phyloP scores from a whole-genome alignment of 495 filamentous ascomycete genomes.

The Sordaria brevicollis region DNA sequence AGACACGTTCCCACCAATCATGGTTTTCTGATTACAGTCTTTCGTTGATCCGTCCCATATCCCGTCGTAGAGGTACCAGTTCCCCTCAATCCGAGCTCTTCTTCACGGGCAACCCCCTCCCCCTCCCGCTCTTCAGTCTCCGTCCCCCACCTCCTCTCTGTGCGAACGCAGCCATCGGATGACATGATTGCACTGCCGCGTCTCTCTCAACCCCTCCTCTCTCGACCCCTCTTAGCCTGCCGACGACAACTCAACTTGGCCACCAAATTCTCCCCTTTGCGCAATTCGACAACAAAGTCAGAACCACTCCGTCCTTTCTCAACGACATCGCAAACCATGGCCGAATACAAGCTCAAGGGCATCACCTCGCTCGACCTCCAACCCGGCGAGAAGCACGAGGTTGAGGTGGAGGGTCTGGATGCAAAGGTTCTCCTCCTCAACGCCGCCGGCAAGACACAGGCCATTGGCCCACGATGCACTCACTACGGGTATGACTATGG shows the following conservation, averaged over 20 bases:
- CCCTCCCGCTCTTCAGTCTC: not conserved
- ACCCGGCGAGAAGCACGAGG: slow-evolving; percentile 75
- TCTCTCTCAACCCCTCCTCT: not conserved
- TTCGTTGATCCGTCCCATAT: not conserved
- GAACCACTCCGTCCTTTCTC: not conserved
- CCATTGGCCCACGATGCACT: slow-evolving; percentile 78
- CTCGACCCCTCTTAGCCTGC: not conserved
- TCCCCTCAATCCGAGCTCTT: not conserved
- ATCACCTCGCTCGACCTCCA: slow-evolving; percentile 61
- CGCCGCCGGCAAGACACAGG: slow-evolving; percentile 60
- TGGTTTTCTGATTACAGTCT: not conserved
- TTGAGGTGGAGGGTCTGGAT: slow-evolving; percentile 79
- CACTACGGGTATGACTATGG: slow-evolving; percentile 59
- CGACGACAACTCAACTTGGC: not conserved
- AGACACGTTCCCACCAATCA: not conserved
- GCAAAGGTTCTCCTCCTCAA: slow-evolving; percentile 82
- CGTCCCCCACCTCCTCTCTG: not conserved
- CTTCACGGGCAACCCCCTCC: not conserved
- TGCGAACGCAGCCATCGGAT: not conserved
- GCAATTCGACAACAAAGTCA: not conserved
- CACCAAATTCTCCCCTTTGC: not conserved
- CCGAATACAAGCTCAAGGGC: slow-evolving; percentile 80
- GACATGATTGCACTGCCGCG: not conserved
- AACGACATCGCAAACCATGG: slow-evolving; percentile 18
- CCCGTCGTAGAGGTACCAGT: not conserved